Evolutionary conservation across 129 eudicot genomes (phyloP), one percentile per base, ranked within the genome.

Genomic region (Flaveria brownii): DNA sequence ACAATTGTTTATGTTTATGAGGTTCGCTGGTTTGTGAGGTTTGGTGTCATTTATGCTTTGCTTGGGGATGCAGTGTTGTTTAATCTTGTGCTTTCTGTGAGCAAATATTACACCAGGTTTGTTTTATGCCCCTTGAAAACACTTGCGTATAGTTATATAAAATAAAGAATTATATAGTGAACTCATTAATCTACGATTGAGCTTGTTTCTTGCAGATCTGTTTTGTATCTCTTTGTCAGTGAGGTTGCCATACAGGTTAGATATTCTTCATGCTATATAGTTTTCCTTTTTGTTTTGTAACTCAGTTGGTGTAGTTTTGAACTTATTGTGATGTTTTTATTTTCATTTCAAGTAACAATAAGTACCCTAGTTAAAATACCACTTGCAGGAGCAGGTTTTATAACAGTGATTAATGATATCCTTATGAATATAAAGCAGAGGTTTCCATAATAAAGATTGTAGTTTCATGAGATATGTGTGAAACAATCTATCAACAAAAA

Each of bases 1-100:
- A 95, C 97, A 8, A 88, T 73, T 79, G 86, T 83, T 60, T 95
- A 95, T 68, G 84, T 95, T 64, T 82, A 79, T 75, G 97, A 95
- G 67, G 85, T 89, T 55, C 88, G 99, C 50, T 95, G 99, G 97
- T 89, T 80, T 74, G 86, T 89, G 74, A 81, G 99, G 68, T 91
- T 91, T 46, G 99, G 96, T 17, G 82, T 95, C 20, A 18, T 91
- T 51, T 95, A 95, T 82, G 84, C 80, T 76, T 71, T 95, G 74
- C 90, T 91, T 14, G 99, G 92, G 68, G 93, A 89, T 80, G 87
- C 82, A 18, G 97, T 88, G 20, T 43, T 89, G 87, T 57, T 91
- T 50, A 87, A 85, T 77, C 88, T 91, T 33, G 76, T 91, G 59
- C 70, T 95, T 63, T 82, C 94, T 3, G 85, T 91, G 72, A 84